Evolutionary conservation across 1,284 basidiomycete genomes (phyloP), one percentile per base, ranked within the genome.

Genomic region (Chalciporus piperatoides): DNA sequence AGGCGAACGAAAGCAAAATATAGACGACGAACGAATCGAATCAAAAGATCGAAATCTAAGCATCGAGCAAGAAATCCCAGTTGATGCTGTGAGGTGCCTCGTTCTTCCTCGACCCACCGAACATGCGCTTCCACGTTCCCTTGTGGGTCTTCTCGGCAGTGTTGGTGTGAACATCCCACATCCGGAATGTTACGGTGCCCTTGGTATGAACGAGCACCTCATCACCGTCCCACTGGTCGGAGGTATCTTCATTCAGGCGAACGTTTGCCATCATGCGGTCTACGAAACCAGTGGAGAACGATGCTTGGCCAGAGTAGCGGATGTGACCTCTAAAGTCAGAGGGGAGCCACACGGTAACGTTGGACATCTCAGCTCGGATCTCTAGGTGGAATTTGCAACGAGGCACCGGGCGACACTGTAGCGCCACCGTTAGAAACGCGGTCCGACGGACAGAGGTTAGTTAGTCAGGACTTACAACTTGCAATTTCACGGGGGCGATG

Each of bases 11-110:
- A 15, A 40, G 33, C 39, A 43, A 27, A 51, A 40, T 37, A 37
- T 47, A 51, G 42, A 48, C 48, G 28, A 15, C 19, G 52, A 59
- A 62, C 48, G 55, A 55, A 55, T 10, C 4, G 17, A 19, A 37
- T 28, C 19, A 35, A 41, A 6, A 28, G 28, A 15, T 15, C 30
- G 28, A 44, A 24, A 47, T 40, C 68, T 70, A 85, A 59, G 84
- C 82, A 52, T 86, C 84, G 44, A 89, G 74, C 49, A 89, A 71
- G 66, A 85, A 89, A 62, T 89, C 86, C 86, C 86, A 89, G 65
- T 88, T 76, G 54, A 85, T 80, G 32, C 59, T 56, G 1, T 47
- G 49, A 28, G 71, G 33, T 17, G 33, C 79, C 19, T 77, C 76
- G 36, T 72, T 70, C 61, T 75, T 81, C 62, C 72, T 78, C 36